Evolutionary conservation across 495 filamentous ascomycete genomes (phyloP).

Genomic region (Rhypophila decipiens): DNA sequence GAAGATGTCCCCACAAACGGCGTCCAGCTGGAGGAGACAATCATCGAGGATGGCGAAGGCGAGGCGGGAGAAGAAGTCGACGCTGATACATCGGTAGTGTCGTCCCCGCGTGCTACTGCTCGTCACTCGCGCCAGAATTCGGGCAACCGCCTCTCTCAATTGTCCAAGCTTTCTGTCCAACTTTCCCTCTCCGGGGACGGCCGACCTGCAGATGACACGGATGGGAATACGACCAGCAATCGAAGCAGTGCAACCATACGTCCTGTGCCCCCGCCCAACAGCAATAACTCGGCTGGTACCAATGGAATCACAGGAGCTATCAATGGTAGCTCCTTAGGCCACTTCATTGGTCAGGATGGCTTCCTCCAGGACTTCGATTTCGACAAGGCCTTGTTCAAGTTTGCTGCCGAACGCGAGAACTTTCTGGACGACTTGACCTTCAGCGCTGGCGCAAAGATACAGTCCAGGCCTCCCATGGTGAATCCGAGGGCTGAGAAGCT

Average conservation of each 20-base stretch:
- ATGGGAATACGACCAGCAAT: conserved; percentile 68
- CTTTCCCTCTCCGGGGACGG: conserved; percentile 33
- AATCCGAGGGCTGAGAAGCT: conserved; percentile 76
- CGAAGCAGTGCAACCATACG: conserved; percentile 84
- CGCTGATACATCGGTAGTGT: conserved; percentile 31
- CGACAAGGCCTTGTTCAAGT: conserved; percentile 84
- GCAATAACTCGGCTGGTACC: conserved; percentile 7
- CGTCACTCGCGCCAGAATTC: conserved; percentile 58
- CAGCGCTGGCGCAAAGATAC: conserved; percentile 73
- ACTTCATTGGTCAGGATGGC: conserved; percentile 19
- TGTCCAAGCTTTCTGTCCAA: conserved; percentile 54
- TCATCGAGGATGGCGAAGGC: conserved; percentile 77
- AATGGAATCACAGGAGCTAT: conserved; percentile 17
- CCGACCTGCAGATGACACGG: conserved; percentile 52
- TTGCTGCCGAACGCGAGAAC: conserved; percentile 86
- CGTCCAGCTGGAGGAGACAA: conserved; percentile 50
- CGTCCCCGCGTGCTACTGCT: conserved; percentile 47
- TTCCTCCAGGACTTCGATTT: conserved; percentile 66
- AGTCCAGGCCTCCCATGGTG: conserved; percentile 61
- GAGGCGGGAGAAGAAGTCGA: conserved; percentile 61
- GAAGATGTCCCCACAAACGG: conserved; percentile 1
- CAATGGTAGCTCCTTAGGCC: conserved; percentile 5
- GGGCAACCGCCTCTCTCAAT: conserved; percentile 56
- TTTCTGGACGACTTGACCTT: conserved; percentile 91
- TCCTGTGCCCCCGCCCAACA: conserved; percentile 32